A percentile compares a stretch with the other conserved stretches of the same genome.
Conservation (phyloP, 805 yeast genomes). For the Candida sakaeoensis region DNA sequence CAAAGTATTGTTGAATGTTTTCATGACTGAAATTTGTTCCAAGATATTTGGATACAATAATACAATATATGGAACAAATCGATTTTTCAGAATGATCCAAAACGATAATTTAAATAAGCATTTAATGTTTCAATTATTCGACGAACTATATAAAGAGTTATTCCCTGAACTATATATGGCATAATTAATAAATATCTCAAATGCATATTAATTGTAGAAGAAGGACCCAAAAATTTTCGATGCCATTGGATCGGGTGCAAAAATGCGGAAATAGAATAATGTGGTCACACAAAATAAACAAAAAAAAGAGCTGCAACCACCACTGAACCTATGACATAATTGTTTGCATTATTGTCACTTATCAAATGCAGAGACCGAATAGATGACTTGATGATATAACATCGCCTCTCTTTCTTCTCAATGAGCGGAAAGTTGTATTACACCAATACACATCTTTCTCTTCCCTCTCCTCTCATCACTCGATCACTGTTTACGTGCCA, state of each 20-base stretch:
- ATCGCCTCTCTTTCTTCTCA: not conserved
- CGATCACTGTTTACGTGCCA: too few relatives aligned
- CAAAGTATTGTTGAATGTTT: constrained; percentile 46
- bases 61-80: constrained; percentile 58
- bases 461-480: too few relatives aligned
- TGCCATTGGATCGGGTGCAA: not conserved
- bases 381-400: not conserved
- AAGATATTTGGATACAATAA: constrained; percentile 69
- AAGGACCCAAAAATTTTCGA: too few relatives aligned
- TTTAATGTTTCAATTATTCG: constrained; percentile 55
- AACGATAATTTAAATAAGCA: constrained; percentile 68
- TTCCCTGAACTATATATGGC: constrained; percentile 25
- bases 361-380: too few relatives aligned
- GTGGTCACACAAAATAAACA: not conserved
- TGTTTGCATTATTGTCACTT: too few relatives aligned
- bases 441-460: too few relatives aligned
- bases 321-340: constrained; percentile 1
- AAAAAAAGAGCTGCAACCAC: not conserved
- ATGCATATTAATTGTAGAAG: too few relatives aligned
- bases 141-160: constrained; percentile 48
- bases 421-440: too few relatives aligned
- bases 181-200: not conserved
- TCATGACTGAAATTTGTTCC: constrained; percentile 63
- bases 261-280: not conserved
- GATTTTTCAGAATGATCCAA: constrained; percentile 66